Base-by-base conservation (phyloP, 805 yeast species). In the Metschnikowia santaceciliae region DNA sequence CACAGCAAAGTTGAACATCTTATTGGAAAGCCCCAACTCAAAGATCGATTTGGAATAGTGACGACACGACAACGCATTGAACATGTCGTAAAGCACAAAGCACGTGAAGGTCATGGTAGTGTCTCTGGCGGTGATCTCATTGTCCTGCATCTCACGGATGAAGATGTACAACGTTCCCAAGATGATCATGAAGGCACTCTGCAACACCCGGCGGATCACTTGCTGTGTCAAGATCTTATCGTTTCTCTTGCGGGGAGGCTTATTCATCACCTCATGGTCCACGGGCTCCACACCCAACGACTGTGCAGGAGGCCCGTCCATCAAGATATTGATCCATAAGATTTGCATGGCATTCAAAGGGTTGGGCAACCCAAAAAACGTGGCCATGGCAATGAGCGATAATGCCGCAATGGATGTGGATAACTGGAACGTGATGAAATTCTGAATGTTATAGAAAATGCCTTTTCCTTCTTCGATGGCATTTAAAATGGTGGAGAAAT, bases 221-320 rank as follows among this genome's bases (percentile, higher is more conserved):
- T 75, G 73, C 13, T 66, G 63, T 1, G 97, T 90, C 58, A 94
- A 72, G 51, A 94, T 94, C 62, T 84, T 84, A 55, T 92, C 98
- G 50, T 81, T 76, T 65, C 97, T 83, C 47, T 83, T 79, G 70
- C 99, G 83, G 48, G 99, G 99, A n/a, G 98, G 97, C 65, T 86
- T 88, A 55, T 80, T 82, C 97, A 92, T 91, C 36, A 92, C 96
- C 66, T 87, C 96, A 54, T 87, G 90, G 64, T 92, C 98, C 13
- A 92, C 98, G 0, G 97, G 96, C 70, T 92, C 99, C 32, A 94
- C 98, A 52, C 99, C 99, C 41, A 92, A 75, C 0, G 96, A 88
- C 72, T 92, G 99, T 1, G 98, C 98, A 3, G 99, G 99, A 10
- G 99, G 99, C 1, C 99, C 99, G 72, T 92, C 99, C 99, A 92